Percentiles rank a stretch among this genome's conserved stretches.
phyloP scores from a whole-genome alignment of 257 asterid species.

The Cordia subcordata region DNA sequence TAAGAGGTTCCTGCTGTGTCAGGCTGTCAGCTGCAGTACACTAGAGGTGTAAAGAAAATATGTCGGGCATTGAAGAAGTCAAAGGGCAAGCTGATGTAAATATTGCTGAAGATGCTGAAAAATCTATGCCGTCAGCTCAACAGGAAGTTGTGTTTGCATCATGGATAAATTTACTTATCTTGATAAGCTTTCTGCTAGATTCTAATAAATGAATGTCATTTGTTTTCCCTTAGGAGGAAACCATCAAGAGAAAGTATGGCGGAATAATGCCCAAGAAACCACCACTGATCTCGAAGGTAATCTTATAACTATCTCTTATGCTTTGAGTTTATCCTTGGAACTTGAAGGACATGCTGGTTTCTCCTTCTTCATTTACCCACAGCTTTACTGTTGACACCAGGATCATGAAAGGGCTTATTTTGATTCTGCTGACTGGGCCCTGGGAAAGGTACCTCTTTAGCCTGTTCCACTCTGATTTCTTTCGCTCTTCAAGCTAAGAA shows the following conservation, averaged over 20 bases:
- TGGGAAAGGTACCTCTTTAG: conserved; percentile 71
- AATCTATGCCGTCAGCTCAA: conserved; percentile 53
- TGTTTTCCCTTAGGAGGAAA: conserved; percentile 50
- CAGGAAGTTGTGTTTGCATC: conserved; percentile 54
- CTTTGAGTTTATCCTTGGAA: neutral
- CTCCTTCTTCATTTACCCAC: conserved; percentile 2
- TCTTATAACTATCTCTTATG: neutral
- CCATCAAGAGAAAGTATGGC: conserved; percentile 83
- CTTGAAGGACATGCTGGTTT: neutral
- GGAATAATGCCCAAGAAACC: conserved; percentile 91
- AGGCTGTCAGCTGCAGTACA: conserved; percentile 13
- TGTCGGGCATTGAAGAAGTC: conserved; percentile 76
- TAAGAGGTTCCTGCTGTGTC: too few species aligned
- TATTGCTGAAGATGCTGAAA: conserved; percentile 52
- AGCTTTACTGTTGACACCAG: conserved; percentile 34
- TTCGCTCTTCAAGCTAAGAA: too few species aligned
- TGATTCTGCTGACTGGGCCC: conserved; percentile 99
- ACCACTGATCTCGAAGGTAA: conserved; percentile 94
- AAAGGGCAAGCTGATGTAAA: conserved; percentile 46
- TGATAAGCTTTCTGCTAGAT: neutral
- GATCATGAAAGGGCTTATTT: conserved; percentile 99
- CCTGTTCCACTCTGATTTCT: neutral
- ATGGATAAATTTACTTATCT: neutral
- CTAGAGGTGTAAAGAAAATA: conserved; percentile 32
- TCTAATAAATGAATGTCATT: neutral